Evolutionary conservation across 2,329 filamentous ascomycete species (phyloP).

Genomic region (Colletotrichum endophyticum): DNA sequence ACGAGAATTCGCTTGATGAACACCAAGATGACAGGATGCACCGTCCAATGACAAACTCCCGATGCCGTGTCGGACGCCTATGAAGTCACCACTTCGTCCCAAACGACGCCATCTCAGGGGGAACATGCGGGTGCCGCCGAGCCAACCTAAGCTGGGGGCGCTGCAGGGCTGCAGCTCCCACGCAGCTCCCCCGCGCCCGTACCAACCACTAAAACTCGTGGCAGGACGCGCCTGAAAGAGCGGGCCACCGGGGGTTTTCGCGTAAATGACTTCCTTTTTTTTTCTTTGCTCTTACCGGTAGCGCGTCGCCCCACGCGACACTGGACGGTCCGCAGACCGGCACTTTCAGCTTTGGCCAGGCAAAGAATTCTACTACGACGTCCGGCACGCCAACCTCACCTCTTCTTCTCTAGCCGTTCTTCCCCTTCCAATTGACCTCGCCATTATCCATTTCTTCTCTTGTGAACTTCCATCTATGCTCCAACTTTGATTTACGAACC

Average conservation of each 20-base stretch:
- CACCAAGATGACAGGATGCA: neutral
- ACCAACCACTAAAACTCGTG: constrained; percentile 1
- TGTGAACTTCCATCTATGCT: neutral
- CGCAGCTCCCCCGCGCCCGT: neutral
- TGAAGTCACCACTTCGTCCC: constrained; percentile 6
- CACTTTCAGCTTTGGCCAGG: neutral
- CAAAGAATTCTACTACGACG: constrained; percentile 4
- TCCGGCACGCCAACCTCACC: neutral
- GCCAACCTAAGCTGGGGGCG: neutral
- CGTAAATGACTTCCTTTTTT: constrained; percentile 4
- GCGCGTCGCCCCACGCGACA: constrained; percentile 12
- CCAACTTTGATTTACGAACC: neutral
- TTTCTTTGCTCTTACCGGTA: neutral
- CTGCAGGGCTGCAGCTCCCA: constrained; percentile 14
- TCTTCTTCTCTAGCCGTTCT: neutral
- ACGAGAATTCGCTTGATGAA: neutral
- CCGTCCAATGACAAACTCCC: neutral
- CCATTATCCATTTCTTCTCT: neutral
- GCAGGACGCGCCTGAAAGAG: constrained; percentile 8
- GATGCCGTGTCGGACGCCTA: neutral
- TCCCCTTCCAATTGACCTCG: neutral
- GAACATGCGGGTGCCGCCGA: neutral
- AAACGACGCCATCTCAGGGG: neutral
- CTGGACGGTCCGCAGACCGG: constrained; percentile 8
- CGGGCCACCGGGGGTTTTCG: neutral